Percentiles rank a stretch among this genome's conserved stretches.
Conservation (phyloP, 495 filamentous ascomycete genomes). For the Xylaria telfairii region DNA sequence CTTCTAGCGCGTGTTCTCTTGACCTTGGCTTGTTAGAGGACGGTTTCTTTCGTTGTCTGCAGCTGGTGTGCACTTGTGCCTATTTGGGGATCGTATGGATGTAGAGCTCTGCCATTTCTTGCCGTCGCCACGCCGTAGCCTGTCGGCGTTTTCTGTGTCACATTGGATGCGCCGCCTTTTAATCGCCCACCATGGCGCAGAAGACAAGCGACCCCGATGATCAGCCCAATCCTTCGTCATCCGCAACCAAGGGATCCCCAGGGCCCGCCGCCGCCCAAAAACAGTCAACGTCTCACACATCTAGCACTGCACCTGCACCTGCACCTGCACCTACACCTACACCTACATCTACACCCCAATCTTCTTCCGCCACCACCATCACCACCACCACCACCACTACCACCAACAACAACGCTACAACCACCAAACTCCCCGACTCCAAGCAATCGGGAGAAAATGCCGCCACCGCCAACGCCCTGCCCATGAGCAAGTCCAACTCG, state of each 20-base stretch:
- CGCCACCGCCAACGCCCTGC: constrained; percentile 39
- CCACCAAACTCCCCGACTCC: constrained; percentile 32
- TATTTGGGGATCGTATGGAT: constrained; percentile 36
- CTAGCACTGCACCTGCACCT: constrained; percentile 32
- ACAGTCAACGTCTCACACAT: constrained; percentile 36
- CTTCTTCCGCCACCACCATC: constrained; percentile 15
- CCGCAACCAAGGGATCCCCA: constrained; percentile 37
- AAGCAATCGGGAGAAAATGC: constrained; percentile 38
- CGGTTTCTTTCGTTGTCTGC: constrained; percentile 35
- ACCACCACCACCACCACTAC: constrained; percentile 16
- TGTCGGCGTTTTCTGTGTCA: constrained; percentile 43
- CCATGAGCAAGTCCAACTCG: constrained; percentile 53
- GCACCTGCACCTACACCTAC: constrained; percentile 28
- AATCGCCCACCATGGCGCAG: constrained; percentile 45
- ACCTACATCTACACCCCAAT: constrained; percentile 11
- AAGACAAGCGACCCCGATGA: constrained; percentile 42
- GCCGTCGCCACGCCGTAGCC: constrained; percentile 36
- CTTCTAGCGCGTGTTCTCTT: constrained; percentile 37
- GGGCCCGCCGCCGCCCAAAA: constrained; percentile 37
- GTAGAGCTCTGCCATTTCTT: constrained; percentile 30
- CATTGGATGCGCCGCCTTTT: constrained; percentile 42
- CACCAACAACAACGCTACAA: constrained; percentile 11
- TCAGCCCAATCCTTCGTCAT: constrained; percentile 45
- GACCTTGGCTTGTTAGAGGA: constrained; percentile 31
- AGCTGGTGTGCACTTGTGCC: constrained; percentile 35